phyloP scores from a whole-genome alignment of 768 basidiomycete species.

The Mycena rebaudengoi region DNA sequence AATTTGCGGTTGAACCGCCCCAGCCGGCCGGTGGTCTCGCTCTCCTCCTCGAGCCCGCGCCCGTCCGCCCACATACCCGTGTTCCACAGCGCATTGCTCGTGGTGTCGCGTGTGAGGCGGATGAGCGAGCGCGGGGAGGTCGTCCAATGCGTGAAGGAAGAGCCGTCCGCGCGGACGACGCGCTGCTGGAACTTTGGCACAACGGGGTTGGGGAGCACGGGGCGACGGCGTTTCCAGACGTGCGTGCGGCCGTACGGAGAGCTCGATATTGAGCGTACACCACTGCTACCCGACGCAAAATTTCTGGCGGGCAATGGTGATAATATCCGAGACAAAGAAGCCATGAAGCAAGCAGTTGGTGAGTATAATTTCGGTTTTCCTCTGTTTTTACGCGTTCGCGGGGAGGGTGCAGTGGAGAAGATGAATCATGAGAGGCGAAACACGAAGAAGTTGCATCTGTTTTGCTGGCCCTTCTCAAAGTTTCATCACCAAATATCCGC shows the following conservation, averaged over 20 bases:
- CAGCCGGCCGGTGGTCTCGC: slow-evolving; percentile 76
- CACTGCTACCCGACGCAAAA: too few species aligned
- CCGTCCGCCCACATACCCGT: slow-evolving; percentile 63
- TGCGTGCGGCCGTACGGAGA: slow-evolving; percentile 89
- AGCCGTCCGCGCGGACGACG: slow-evolving; percentile 88
- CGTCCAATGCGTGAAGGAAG: slow-evolving; percentile 87
- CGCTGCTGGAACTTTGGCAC: slow-evolving; percentile 88
- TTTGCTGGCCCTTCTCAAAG: too few species aligned
- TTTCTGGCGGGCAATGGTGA: too few species aligned
- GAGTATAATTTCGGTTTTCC: too few species aligned
- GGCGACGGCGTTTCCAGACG: slow-evolving; percentile 75
- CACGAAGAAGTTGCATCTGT: too few species aligned
- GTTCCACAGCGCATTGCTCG: slow-evolving; percentile 90
- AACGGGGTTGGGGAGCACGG: slow-evolving; percentile 80
- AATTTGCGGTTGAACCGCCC: slow-evolving; percentile 84
- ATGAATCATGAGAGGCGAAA: too few species aligned
- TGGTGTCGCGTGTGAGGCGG: slow-evolving; percentile 85
- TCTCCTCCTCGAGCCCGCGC: slow-evolving; percentile 70
- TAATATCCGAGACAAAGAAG: too few species aligned
- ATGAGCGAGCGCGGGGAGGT: slow-evolving; percentile 85
- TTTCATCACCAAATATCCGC: too few species aligned
- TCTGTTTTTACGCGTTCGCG: too few species aligned
- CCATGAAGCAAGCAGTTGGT: too few species aligned
- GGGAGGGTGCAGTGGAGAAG: too few species aligned
- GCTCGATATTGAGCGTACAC: too few species aligned